Base-by-base conservation (phyloP, 441 rosid species). In the Pelargonium australe region DNA sequence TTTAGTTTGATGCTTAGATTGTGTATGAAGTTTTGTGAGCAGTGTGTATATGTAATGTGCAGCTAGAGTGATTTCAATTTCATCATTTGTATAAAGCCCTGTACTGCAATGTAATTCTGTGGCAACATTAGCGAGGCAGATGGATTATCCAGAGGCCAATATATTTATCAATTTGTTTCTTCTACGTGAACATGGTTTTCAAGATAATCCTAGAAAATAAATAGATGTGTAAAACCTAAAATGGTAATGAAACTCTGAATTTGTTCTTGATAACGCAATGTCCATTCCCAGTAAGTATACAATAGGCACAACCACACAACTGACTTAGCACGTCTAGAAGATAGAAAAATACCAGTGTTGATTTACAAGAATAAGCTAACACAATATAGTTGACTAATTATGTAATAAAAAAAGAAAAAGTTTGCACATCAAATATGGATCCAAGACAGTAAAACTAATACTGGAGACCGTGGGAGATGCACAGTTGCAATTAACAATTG, bases 21-120 rank as follows among this genome's bases (percentile, higher is more conserved):
- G 16, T 64, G 8, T 40, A 6, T 12, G 1, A 19, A 60, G 63
- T 23, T 72, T 75, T 70, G 71, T 40, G 49, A 43, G 65, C 72
- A 67, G 63, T 37, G 65, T 57, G 68, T 71, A 63, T 70, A 40
- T 40, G 43, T 40, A 17, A 11, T 63, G 66, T 58, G 60, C 72
- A 10, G 51, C 60, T 61, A 68, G 77, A 13, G 67, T 25, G 4
- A 47, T 51, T 67, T 7, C 41, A 65, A 12, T 31, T 20, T 71
- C 47, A 41, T 10, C 10, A 49, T 25, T 67, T 70, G 60, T 45
- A 65, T 49, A 72, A 63, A 31, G 44, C 45, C 41, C 17, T 28
- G 9, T 28, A 63, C 28, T 28, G 19, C 28, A 31, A n/a, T 25
- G 43, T 17, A 14, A 55, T n/a, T 55, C 10, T 55, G 61, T 6